These are phyloP conservation scores for Puccinia brachypodii DNA, from an alignment of 1,284 basidiomycete genomes.

Conservation along the genomic window DNA sequence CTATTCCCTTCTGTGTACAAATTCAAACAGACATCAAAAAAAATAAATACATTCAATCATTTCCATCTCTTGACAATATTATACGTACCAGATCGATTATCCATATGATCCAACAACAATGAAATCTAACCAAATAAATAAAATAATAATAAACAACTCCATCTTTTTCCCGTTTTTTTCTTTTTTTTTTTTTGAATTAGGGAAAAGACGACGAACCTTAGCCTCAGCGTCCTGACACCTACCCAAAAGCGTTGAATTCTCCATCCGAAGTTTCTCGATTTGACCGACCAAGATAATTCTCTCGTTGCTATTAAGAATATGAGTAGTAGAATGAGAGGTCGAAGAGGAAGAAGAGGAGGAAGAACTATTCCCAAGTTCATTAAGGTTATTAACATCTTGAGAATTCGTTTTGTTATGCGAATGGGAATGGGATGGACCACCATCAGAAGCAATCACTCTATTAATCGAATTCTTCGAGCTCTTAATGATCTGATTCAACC, in stretches of 20 bases:
- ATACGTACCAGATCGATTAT: conserved; percentile 20
- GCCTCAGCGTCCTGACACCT: conserved; percentile 52
- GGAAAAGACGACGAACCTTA: conserved; percentile 32
- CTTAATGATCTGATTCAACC: conserved; percentile 22
- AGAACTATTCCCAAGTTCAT: no score
- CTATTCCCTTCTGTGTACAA: not conserved
- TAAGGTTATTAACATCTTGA: no score
- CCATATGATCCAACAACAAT: conserved; percentile 43
- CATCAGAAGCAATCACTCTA: not conserved
- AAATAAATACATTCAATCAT: not conserved
- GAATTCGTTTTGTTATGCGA: not conserved
- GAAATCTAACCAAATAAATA: conserved; percentile 14
- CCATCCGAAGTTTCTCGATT: conserved; percentile 54
- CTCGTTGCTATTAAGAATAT: conserved; percentile 22
- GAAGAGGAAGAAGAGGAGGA: not conserved
- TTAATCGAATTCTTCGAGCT: conserved; percentile 33
- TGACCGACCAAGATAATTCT: no score
- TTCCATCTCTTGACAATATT: not conserved
- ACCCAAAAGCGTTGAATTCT: conserved; percentile 53
- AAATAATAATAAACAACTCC: not conserved
- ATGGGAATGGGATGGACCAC: not conserved
- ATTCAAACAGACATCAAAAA: not conserved
- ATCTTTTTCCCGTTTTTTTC: no score
- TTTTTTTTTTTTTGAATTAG: no score
- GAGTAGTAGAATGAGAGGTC: no score